phyloP scores from a whole-genome alignment of 257 asterid genomes.

The Penstemon eatonii region DNA sequence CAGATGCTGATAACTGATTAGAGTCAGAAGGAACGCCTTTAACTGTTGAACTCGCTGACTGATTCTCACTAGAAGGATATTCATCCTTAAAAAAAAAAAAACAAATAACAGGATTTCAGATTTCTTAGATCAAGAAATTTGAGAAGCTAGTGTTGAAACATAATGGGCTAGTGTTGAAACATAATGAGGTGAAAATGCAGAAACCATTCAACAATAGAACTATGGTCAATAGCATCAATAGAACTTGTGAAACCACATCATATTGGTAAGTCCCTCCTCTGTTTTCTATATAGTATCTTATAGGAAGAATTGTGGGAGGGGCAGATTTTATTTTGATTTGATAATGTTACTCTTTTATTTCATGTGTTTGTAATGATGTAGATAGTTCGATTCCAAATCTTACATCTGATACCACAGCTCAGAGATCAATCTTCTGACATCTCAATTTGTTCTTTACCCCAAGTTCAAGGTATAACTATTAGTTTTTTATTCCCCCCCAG shows the following conservation, averaged over 20 bases:
- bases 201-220: not conserved
- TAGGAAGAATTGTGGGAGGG: not conserved
- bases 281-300: not conserved
- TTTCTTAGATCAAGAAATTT: slow-evolving; percentile 18
- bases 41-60: slow-evolving; percentile 30
- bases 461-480: not conserved
- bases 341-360: slow-evolving; percentile 4
- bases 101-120: slow-evolving; percentile 11
- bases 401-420: not conserved
- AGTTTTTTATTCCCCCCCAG: not conserved
- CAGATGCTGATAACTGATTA: slow-evolving; percentile 54
- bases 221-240: not conserved
- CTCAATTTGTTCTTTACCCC: not conserved
- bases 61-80: slow-evolving; percentile 48
- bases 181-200: slow-evolving; percentile 9
- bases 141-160: slow-evolving; percentile 22
- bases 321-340: slow-evolving; percentile 3
- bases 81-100: slow-evolving; percentile 52
- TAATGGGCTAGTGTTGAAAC: not conserved
- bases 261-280: not conserved
- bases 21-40: slow-evolving; percentile 48
- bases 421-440: slow-evolving; percentile 4
- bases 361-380: not conserved
- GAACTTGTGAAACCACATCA: slow-evolving; percentile 9
- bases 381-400: not conserved